phyloP scores from a whole-genome alignment of 1,284 basidiomycete species.

The Neolentinus lepideus region DNA sequence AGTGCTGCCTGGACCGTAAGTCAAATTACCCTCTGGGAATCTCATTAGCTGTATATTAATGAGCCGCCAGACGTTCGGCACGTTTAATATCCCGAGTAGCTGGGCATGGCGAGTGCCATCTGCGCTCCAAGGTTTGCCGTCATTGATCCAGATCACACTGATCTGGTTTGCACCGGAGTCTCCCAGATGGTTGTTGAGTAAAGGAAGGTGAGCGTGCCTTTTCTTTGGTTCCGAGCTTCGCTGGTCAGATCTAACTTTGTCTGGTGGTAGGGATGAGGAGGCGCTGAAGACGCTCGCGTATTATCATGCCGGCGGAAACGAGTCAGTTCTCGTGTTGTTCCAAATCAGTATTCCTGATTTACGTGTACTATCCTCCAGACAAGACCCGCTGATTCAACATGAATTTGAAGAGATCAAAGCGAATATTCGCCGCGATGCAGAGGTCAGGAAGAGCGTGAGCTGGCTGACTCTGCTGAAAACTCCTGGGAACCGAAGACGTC shows the following conservation, averaged over 20 bases:
- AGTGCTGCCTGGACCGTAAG: conserved; percentile 46
- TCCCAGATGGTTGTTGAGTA: conserved; percentile 51
- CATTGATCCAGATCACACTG: conserved; percentile 43
- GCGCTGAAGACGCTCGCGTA: conserved; percentile 43
- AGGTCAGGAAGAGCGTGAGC: conserved; percentile 10
- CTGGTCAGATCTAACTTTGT: conserved; percentile 1
- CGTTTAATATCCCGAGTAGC: conserved; percentile 40
- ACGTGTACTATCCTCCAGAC: conserved; percentile 16
- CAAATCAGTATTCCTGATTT: conserved; percentile 8
- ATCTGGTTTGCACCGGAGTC: conserved; percentile 55
- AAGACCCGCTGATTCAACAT: conserved; percentile 51
- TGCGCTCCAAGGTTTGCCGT: conserved; percentile 51
- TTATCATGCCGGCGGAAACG: conserved; percentile 47
- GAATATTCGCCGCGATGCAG: conserved; percentile 13
- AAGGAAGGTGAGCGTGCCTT: conserved; percentile 31
- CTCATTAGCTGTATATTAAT: not conserved
- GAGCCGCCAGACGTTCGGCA: conserved; percentile 41
- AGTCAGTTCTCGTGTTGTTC: conserved; percentile 22
- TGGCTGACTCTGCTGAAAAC: conserved; percentile 44
- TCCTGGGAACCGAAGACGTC: conserved; percentile 45
- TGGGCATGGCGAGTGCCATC: conserved; percentile 62
- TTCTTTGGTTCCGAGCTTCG: not conserved
- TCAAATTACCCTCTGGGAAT: not conserved
- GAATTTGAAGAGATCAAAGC: conserved; percentile 20
- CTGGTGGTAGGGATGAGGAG: conserved; percentile 26